Percentiles rank a stretch among this genome's conserved stretches.
Conservation (phyloP, 2,329 filamentous ascomycete genomes). For the Apiospora koreana region DNA sequence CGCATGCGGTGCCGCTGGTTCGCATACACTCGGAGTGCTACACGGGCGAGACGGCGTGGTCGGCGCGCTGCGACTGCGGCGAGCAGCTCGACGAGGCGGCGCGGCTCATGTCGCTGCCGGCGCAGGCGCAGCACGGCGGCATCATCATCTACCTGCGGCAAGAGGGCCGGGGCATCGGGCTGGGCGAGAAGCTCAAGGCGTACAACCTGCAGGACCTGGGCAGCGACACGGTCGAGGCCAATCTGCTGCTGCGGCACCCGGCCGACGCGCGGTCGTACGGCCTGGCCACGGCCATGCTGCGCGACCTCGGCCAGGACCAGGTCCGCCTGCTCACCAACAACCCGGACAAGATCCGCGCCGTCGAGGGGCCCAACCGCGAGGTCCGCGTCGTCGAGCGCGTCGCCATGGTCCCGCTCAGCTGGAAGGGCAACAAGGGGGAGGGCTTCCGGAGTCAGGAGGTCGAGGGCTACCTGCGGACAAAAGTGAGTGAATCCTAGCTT, state of each 20-base stretch:
- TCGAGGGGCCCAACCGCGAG: slow-evolving; percentile 89
- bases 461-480: slow-evolving; percentile 91
- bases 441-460: slow-evolving; percentile 88
- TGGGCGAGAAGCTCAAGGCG: slow-evolving; percentile 94
- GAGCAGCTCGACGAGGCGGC: slow-evolving; percentile 97
- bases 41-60: slow-evolving; percentile 98
- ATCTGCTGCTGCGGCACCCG: slow-evolving; percentile 85
- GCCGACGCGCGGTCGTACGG: slow-evolving; percentile 95
- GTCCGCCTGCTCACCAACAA: slow-evolving; percentile 92
- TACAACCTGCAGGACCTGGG: slow-evolving; percentile 97
- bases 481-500: no score
- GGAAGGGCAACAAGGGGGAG: slow-evolving; percentile 73
- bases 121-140: slow-evolving; percentile 65
- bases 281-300: slow-evolving; percentile 91
- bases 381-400: slow-evolving; percentile 86
- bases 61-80: slow-evolving; percentile 93
- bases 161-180: slow-evolving; percentile 91
- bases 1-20: slow-evolving; percentile 66
- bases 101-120: slow-evolving; percentile 79
- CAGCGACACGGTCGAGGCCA: slow-evolving; percentile 97
- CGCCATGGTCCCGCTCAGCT: slow-evolving; percentile 92
- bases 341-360: slow-evolving; percentile 91
- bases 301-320: slow-evolving; percentile 78
- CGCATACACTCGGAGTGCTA: slow-evolving; percentile 98
- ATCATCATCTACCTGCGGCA: slow-evolving; percentile 96